Evolutionary conservation across 345 rosid species (phyloP), one percentile per base, ranked within the genome.

Genomic region (Brassica carinata): DNA sequence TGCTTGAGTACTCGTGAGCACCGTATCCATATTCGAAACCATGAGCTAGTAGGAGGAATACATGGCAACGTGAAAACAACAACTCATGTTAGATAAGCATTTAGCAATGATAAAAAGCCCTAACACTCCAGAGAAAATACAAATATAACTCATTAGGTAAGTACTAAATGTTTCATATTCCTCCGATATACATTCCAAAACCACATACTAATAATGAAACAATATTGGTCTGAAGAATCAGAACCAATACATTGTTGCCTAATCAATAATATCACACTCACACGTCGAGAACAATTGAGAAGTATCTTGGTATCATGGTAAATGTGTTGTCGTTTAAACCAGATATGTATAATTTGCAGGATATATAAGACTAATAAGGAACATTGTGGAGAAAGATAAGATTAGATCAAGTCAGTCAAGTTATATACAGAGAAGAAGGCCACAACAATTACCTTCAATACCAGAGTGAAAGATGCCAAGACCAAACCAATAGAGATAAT

Each of bases 381-480:
- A 2, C 8, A 64, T 5, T 30, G 3, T 5, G 71, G 63, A 53
- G 19, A 7, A 19, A 19, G 5, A 18, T 58, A 18, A 5, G 62
- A 53, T 59, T 59, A 7, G 14, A 9, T 8, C 0, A 57, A 10
- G 62, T 7, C 62, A 17, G 10, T 57, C 27, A 57, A 57, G 4
- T 18, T 48, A 3, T 23, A 23, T 23, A 61, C 13, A 27, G 19
- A 40, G 19, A 77, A 71, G 75, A 69, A n/a, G 64, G 10, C 7
- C 7, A 14, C 2, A 36, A 8, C 2, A 36, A 6, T 48, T 83
- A 96, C 99, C 99, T 84, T 96, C 97, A 33, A 96, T 89, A 1
- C 98, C 98, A 0, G 99, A 93, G 87, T 96, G 99, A 81, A 93
- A 96, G 67, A 96, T 88, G 71, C 99, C 99, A 11, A 93, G 93